A percentile compares a stretch with the other conserved stretches of the same genome.
phyloP scores from a whole-genome alignment of 306 rosid species.

The Dalbergia oliveri region DNA sequence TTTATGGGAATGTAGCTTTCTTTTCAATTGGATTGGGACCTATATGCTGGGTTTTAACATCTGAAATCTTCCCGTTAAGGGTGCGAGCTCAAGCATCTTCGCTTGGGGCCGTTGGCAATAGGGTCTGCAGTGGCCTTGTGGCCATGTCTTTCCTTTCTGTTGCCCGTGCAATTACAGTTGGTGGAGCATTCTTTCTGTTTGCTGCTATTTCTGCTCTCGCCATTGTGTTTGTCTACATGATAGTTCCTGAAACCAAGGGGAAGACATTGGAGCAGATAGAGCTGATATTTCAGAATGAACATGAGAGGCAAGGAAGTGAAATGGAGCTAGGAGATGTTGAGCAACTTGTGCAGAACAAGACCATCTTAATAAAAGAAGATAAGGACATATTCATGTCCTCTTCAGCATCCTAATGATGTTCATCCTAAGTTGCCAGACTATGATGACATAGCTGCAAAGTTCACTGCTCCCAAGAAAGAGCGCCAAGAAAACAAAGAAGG shows the following conservation, averaged over 20 bases:
- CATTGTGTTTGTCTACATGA: constrained; percentile 60
- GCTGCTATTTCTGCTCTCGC: constrained; percentile 69
- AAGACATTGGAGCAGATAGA: constrained; percentile 90
- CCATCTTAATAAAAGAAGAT: constrained; percentile 43
- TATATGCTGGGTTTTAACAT: constrained; percentile 83
- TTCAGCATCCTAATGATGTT: constrained; percentile 67
- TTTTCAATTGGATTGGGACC: constrained; percentile 90
- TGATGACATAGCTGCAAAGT: constrained; percentile 72
- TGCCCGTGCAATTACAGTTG: constrained; percentile 65
- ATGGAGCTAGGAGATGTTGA: constrained; percentile 76
- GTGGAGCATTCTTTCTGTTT: constrained; percentile 73
- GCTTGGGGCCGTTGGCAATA: constrained; percentile 73
- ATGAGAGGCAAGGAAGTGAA: constrained; percentile 53
- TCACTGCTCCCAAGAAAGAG: constrained; percentile 68
- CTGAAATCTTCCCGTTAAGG: constrained; percentile 82
- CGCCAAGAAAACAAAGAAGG: constrained; percentile 43
- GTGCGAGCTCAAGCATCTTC: constrained; percentile 81
- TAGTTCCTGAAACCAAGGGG: constrained; percentile 87
- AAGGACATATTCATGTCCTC: constrained; percentile 68
- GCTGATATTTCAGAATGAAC: constrained; percentile 61
- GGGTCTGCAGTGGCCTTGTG: constrained; percentile 78
- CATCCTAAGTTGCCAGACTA: constrained; percentile 84
- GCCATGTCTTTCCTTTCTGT: constrained; percentile 90
- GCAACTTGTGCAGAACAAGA: constrained; percentile 70
- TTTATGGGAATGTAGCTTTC: constrained; percentile 90